These are phyloP conservation scores for Monosporascus ibericus DNA, from an alignment of 2,329 filamentous ascomycete genomes.

Conservation along the genomic window DNA sequence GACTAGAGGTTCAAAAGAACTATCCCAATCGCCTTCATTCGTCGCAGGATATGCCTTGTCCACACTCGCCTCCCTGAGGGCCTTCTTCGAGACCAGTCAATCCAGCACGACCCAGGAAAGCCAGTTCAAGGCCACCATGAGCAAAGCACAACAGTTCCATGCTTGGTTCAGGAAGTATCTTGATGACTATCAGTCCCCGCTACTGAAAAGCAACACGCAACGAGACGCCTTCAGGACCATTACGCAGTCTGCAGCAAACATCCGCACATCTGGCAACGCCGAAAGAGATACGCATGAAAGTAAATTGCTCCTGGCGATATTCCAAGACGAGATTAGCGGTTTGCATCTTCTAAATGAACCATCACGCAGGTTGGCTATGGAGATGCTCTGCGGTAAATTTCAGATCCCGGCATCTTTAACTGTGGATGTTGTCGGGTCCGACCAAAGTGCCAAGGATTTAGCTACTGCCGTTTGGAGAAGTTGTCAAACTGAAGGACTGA, in stretches of 20 bases:
- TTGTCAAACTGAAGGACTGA: conserved; percentile 57
- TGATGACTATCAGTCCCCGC: conserved; percentile 50
- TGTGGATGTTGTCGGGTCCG: conserved; percentile 63
- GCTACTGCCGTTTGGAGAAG: conserved; percentile 70
- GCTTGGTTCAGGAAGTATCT: conserved; percentile 71
- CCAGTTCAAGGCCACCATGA: conserved; percentile 71
- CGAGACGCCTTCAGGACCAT: conserved; percentile 59
- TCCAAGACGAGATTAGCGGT: conserved; percentile 62
- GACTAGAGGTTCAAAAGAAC: conserved; percentile 56
- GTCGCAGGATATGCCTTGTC: conserved; percentile 75
- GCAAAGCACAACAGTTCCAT: conserved; percentile 69
- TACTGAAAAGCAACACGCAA: conserved; percentile 42
- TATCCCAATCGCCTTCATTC: conserved; percentile 65
- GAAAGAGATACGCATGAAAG: conserved; percentile 69
- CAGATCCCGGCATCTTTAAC: conserved; percentile 49
- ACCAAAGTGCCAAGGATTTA: conserved; percentile 56
- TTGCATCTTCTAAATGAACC: conserved; percentile 62
- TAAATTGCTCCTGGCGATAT: conserved; percentile 68
- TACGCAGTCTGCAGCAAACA: conserved; percentile 60
- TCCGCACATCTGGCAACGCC: conserved; percentile 64
- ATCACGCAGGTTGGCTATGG: conserved; percentile 64
- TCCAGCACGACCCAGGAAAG: conserved; percentile 79
- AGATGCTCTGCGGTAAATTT: conserved; percentile 71
- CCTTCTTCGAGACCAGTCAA: conserved; percentile 68
- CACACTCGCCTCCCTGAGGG: conserved; percentile 69